Percentiles rank a stretch among this genome's conserved stretches.
phyloP scores from a whole-genome alignment of 2,329 filamentous ascomycete species.

The Fusarium verrucosum region DNA sequence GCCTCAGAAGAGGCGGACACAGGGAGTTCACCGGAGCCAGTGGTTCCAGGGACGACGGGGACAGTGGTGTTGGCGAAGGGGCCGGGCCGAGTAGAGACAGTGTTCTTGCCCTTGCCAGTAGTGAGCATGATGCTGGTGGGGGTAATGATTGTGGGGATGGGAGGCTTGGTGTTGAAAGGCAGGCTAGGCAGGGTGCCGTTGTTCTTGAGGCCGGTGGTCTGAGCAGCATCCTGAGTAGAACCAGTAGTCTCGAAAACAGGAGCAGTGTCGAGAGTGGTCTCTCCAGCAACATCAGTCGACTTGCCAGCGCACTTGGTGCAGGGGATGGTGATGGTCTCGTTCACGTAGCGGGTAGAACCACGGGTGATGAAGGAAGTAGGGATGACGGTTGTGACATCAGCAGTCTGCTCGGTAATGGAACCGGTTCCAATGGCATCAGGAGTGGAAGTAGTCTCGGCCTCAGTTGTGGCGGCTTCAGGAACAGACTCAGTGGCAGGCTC shows the following conservation, averaged over 20 bases:
- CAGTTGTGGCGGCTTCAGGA: background rate
- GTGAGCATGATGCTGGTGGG: slow-evolving; percentile 32
- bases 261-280: slow-evolving; percentile 17
- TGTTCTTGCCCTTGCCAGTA: slow-evolving; percentile 26
- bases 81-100: slow-evolving; percentile 21
- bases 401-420: slow-evolving; percentile 21
- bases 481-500: background rate
- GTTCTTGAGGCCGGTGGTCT: too few species aligned
- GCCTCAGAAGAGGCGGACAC: slow-evolving; percentile 14
- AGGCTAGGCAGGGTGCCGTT: too few species aligned
- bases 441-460: slow-evolving; percentile 12
- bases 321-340: slow-evolving; percentile 34
- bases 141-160: slow-evolving; percentile 21
- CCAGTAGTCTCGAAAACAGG: slow-evolving; percentile 16
- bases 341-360: slow-evolving; percentile 32
- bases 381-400: slow-evolving; percentile 31
- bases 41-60: slow-evolving; percentile 13
- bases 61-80: slow-evolving; percentile 35
- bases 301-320: slow-evolving; percentile 31
- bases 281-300: slow-evolving; percentile 17
- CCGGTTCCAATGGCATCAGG: slow-evolving; percentile 9
- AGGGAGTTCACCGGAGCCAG: slow-evolving; percentile 13
- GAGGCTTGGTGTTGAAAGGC: slow-evolving; percentile 18
- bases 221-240: slow-evolving; percentile 5
- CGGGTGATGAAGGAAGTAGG: slow-evolving; percentile 34